A percentile compares a stretch with the other conserved stretches of the same genome.
Evolutionary conservation across 495 filamentous ascomycete genomes (phyloP).

Genomic region (Opeltia flavorubescens): DNA sequence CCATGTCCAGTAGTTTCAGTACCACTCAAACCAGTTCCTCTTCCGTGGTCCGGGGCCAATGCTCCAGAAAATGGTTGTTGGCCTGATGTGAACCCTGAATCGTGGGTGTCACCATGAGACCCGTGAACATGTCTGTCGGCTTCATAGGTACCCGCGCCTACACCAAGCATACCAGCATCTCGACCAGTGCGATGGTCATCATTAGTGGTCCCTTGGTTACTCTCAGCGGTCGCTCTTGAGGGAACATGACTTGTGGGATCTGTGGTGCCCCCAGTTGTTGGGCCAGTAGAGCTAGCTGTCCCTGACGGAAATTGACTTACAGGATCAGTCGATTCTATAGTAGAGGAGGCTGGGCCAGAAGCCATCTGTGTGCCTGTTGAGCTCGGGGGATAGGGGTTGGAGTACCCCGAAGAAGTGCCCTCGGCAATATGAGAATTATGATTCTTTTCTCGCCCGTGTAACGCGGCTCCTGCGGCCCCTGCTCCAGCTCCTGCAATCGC

Average conservation of each 20-base stretch:
- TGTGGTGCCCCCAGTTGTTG: background rate
- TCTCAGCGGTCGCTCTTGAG: background rate
- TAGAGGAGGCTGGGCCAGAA: background rate
- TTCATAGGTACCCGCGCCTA: constrained; percentile 6
- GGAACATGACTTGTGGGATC: constrained; percentile 7
- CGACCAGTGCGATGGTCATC: constrained; percentile 11
- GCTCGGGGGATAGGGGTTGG: constrained; percentile 4
- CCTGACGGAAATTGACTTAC: too few relatives aligned
- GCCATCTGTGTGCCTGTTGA: background rate
- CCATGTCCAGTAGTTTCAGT: constrained; percentile 1
- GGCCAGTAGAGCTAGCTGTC: background rate
- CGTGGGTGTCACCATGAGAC: background rate
- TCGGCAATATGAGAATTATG: background rate
- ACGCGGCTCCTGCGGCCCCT: constrained; percentile 3
- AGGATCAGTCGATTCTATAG: too few relatives aligned
- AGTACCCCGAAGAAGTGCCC: constrained; percentile 1
- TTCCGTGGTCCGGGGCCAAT: background rate
- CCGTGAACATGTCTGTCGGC: constrained; percentile 6
- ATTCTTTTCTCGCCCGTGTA: constrained; percentile 5
- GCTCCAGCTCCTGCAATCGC: constrained; percentile 6
- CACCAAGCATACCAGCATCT: constrained; percentile 9
- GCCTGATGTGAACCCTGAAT: background rate
- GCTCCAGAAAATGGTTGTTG: background rate
- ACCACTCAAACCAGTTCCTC: background rate
- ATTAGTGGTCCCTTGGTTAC: background rate